Percentiles rank a stretch among this genome's conserved stretches.
Evolutionary conservation across 768 basidiomycete species (phyloP).

Genomic region (Suillus ampliporus): DNA sequence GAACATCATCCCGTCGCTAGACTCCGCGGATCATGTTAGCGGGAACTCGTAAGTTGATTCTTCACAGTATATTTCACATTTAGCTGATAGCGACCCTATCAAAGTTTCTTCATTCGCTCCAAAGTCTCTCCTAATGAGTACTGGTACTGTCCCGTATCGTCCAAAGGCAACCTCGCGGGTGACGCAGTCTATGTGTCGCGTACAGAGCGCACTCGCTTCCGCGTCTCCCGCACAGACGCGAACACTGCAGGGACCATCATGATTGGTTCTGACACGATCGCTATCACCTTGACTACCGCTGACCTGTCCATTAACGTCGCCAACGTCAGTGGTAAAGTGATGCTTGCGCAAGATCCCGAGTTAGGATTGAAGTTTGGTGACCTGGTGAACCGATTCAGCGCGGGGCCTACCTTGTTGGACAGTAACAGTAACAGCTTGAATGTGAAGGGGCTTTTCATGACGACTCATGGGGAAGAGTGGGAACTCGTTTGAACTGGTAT

Average conservation of each 20-base stretch:
- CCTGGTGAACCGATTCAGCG: background rate
- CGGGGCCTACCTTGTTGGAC: background rate
- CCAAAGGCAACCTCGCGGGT: background rate
- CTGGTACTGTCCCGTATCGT: background rate
- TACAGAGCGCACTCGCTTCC: background rate
- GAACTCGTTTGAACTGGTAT: background rate
- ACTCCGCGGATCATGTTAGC: background rate
- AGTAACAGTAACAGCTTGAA: background rate
- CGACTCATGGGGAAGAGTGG: background rate
- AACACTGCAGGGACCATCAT: background rate
- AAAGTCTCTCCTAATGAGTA: slow-evolving; percentile 1
- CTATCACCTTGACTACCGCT: background rate
- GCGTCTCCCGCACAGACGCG: background rate
- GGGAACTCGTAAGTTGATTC: slow-evolving; percentile 2
- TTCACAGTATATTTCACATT: background rate
- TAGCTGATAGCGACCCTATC: background rate
- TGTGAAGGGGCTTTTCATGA: background rate
- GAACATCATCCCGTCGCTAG: background rate
- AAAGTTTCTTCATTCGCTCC: slow-evolving; percentile 3
- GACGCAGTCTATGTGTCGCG: background rate
- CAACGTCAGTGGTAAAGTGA: background rate
- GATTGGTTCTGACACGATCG: background rate
- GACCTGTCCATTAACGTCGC: background rate
- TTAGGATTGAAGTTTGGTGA: background rate
- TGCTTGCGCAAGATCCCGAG: background rate